Evolutionary conservation across 768 basidiomycete species (phyloP).

Genomic region (Trametopsis cervina): DNA sequence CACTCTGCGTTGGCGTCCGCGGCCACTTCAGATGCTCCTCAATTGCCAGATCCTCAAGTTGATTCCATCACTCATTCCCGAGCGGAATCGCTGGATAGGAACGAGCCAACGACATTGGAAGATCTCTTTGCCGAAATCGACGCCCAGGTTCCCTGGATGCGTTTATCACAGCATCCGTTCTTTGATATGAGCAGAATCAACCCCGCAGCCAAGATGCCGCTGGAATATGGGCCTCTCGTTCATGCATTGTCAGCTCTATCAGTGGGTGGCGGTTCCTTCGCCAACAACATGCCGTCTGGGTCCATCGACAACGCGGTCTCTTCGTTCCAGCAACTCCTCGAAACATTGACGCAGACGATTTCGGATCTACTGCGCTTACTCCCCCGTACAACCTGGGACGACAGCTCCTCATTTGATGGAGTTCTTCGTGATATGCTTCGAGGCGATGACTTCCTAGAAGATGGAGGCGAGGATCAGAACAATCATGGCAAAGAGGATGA

Average conservation of each 20-base stretch:
- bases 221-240: slow-evolving; percentile 81
- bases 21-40: slow-evolving; percentile 41
- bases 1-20: slow-evolving; percentile 37
- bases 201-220: slow-evolving; percentile 70
- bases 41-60: slow-evolving; percentile 32
- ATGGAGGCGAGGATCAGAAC: slow-evolving; percentile 54
- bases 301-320: slow-evolving; percentile 90
- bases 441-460: slow-evolving; percentile 81
- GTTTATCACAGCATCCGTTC: slow-evolving; percentile 64
- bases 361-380: slow-evolving; percentile 80
- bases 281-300: slow-evolving; percentile 75
- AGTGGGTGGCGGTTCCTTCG: slow-evolving; percentile 78
- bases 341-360: slow-evolving; percentile 86
- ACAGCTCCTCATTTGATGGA: slow-evolving; percentile 83
- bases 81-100: slow-evolving; percentile 54
- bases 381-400: slow-evolving; percentile 86
- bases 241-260: slow-evolving; percentile 83
- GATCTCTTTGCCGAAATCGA: slow-evolving; percentile 67
- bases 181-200: slow-evolving; percentile 68
- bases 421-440: slow-evolving; percentile 84
- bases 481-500: slow-evolving; percentile 69
- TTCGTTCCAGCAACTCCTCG: slow-evolving; percentile 82
- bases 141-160: slow-evolving; percentile 51
- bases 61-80: slow-evolving; percentile 48
- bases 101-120: slow-evolving; percentile 44